phyloP scores from a whole-genome alignment of 495 filamentous ascomycete species.

The Lasiosphaeria miniovina region DNA sequence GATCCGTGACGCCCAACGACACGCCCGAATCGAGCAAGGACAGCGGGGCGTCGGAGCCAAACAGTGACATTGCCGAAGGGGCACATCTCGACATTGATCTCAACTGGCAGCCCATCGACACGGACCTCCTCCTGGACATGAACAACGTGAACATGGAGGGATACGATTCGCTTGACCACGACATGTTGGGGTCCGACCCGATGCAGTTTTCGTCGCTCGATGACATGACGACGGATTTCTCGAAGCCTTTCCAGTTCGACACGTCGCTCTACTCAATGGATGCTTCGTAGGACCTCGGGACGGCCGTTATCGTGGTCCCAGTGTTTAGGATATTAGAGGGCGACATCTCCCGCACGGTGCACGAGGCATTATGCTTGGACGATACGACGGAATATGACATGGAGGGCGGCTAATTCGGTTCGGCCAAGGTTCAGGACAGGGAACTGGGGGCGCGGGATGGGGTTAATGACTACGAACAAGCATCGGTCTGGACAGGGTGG shows the following conservation, averaged over 20 bases:
- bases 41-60: conserved; percentile 49
- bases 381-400: background rate
- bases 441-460: background rate
- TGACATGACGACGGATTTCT: conserved; percentile 37
- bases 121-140: conserved; percentile 34
- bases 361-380: background rate
- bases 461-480: conserved; percentile 4
- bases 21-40: conserved; percentile 57
- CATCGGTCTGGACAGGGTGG: background rate
- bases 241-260: conserved; percentile 44
- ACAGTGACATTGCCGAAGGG: conserved; percentile 51
- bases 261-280: conserved; percentile 33
- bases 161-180: conserved; percentile 22
- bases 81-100: conserved; percentile 44
- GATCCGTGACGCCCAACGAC: conserved; percentile 50
- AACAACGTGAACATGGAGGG: conserved; percentile 30
- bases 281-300: background rate
- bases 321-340: background rate
- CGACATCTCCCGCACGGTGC: background rate
- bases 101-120: conserved; percentile 40
- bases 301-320: background rate
- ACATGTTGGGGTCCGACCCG: conserved; percentile 15
- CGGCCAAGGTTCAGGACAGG: background rate
- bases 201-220: conserved; percentile 36
- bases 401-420: background rate